Evolutionary conservation across 2,329 filamentous ascomycete genomes (phyloP), one percentile per base, ranked within the genome.

Genomic region (Cercospora sojina): DNA sequence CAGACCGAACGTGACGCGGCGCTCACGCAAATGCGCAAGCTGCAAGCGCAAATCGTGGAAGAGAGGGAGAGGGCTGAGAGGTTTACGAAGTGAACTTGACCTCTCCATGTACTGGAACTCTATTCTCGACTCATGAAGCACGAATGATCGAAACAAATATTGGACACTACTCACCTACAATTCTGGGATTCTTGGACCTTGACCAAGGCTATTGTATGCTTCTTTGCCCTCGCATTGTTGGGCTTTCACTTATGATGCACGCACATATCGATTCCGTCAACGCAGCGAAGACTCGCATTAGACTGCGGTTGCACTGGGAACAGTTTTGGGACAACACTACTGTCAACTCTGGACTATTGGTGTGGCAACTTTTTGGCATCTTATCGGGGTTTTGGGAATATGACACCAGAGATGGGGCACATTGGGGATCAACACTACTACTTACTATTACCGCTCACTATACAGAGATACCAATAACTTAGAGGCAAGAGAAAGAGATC

Each of bases 1-100:
- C 91, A 93, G 78, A 87, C 87, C 71, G 87, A 90, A 79, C 85
- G 87, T 78, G 91, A 95, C 73, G 88, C 90, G 70, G 91, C 91
- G 20, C 86, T 91, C 72, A 86, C 86, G 68, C 85, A 90, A 77
- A 92, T 91, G 67, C 85, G 88, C 69, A 85, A 83, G 77, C 83
- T 95, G 62, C 89, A 93, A 79, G 84, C 82, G 60, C 83, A 86
- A 73, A 87, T 94, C 70, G 83, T 88, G 70, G 82, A 84, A 64
- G 89, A 92, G 81, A 82, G 85, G 65, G 82, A 86, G 71, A 86
- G 84, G 75, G 82, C 89, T 70, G 84, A 85, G 75, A 81, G 80
- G 56, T 66, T 73, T 64, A 56, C 60, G 55, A 23, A 23, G 5
- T 49, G 43, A 49, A 16, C 43, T 12, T 13, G 43, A 49, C n/a